phyloP scores from a whole-genome alignment of 352 stramenopile species.

The Phytophthora vignae region DNA sequence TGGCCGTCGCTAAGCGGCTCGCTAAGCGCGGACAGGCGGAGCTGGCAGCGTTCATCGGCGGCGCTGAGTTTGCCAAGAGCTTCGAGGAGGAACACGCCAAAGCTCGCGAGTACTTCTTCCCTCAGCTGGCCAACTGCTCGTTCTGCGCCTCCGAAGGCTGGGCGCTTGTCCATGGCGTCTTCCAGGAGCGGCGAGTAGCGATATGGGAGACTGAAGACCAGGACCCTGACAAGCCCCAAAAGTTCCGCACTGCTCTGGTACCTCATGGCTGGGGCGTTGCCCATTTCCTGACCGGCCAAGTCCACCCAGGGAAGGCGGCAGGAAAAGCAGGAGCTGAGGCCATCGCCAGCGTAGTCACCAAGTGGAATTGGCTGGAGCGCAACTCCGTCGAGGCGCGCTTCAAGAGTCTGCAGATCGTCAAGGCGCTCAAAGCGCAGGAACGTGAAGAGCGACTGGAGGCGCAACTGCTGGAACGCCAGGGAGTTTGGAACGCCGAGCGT shows the following conservation, averaged over 20 bases:
- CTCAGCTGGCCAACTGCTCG: conserved; percentile 57
- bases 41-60: conserved; percentile 66
- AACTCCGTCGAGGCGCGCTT: conserved; percentile 81
- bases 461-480: conserved; percentile 72
- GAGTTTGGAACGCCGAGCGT: conserved; percentile 66
- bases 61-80: conserved; percentile 69
- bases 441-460: conserved; percentile 67
- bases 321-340: conserved; percentile 1
- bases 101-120: conserved; percentile 59
- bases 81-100: conserved; percentile 76
- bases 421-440: conserved; percentile 75
- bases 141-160: conserved; percentile 79
- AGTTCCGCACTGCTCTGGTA: conserved; percentile 41
- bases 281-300: conserved; percentile 67
- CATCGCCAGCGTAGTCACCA: conserved; percentile 24
- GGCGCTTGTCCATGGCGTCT: conserved; percentile 83
- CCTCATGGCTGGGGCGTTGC: conserved; percentile 84
- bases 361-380: conserved; percentile 66
- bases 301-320: conserved; percentile 19
- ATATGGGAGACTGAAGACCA: conserved; percentile 25
- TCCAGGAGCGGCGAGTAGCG: conserved; percentile 52
- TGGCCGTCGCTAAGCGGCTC: conserved; percentile 57
- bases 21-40: conserved; percentile 60
- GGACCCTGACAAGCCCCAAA: conserved; percentile 13
- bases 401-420: conserved; percentile 73